Percentiles rank a stretch among this genome's conserved stretches.
phyloP scores from a whole-genome alignment of 768 basidiomycete species.

The Symmetrospora coprosmae region DNA sequence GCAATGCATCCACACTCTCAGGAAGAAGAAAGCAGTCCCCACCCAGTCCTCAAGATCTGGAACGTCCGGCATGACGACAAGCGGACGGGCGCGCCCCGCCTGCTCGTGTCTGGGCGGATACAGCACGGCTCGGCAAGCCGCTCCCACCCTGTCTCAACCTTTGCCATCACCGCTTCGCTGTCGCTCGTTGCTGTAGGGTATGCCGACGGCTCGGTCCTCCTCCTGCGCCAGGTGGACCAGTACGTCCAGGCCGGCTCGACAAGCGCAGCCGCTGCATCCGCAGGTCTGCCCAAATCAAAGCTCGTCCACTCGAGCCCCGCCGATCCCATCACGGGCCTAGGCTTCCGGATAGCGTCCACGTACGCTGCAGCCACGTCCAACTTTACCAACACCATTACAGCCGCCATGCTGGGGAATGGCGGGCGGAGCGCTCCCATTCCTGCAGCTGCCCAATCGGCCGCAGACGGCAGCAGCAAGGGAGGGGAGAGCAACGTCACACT shows the following conservation, averaged over 20 bases:
- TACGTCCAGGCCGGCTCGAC: constrained; percentile 54
- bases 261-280: constrained; percentile 7
- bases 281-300: constrained; percentile 66
- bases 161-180: constrained; percentile 62
- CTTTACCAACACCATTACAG: constrained; percentile 23
- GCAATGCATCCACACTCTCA: too few species aligned
- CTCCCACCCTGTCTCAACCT: constrained; percentile 56
- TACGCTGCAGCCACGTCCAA: constrained; percentile 51
- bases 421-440: too few species aligned
- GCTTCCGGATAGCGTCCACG: constrained; percentile 42
- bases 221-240: constrained; percentile 83
- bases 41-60: constrained; percentile 58
- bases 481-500: constrained; percentile 51
- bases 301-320: constrained; percentile 58
- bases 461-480: too few species aligned
- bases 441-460: constrained; percentile 15
- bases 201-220: constrained; percentile 82
- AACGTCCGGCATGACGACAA: constrained; percentile 54
- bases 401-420: background rate
- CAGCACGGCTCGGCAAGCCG: constrained; percentile 59
- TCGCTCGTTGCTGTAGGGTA: constrained; percentile 81
- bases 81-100: constrained; percentile 46
- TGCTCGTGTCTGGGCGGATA: constrained; percentile 58
- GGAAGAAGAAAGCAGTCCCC: constrained; percentile 53
- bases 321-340: background rate